Evolutionary conservation across 1,284 basidiomycete genomes (phyloP).

Genomic region (Leccinum solheimii): DNA sequence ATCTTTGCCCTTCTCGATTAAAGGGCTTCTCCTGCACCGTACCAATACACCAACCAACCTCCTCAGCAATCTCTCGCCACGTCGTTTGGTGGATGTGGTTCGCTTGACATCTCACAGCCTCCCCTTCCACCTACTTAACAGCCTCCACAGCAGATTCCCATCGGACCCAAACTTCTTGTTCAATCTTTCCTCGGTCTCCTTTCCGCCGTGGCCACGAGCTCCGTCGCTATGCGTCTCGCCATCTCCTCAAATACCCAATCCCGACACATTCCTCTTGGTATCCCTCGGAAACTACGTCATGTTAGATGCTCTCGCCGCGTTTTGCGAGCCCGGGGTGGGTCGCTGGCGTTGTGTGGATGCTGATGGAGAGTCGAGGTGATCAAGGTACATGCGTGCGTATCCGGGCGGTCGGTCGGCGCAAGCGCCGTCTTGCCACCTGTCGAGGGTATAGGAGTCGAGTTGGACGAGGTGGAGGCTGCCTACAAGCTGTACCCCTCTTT

Average conservation of each 20-base stretch:
- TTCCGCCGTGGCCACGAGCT: slow-evolving; percentile 77
- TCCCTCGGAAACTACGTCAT: slow-evolving; percentile 30
- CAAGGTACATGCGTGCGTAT: slow-evolving; percentile 55
- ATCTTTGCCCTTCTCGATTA: slow-evolving; percentile 56
- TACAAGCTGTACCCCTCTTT: slow-evolving; percentile 75
- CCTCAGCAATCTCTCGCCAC: slow-evolving; percentile 26
- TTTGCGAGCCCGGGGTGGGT: slow-evolving; percentile 76
- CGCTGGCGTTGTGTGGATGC: slow-evolving; percentile 76
- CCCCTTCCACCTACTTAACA: slow-evolving; percentile 22
- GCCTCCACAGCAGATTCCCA: slow-evolving; percentile 48
- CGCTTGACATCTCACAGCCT: slow-evolving; percentile 15
- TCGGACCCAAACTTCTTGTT: slow-evolving; percentile 71
- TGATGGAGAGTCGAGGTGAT: slow-evolving; percentile 87
- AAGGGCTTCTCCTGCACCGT: slow-evolving; percentile 43
- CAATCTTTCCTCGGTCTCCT: slow-evolving; percentile 83
- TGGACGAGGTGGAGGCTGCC: slow-evolving; percentile 84
- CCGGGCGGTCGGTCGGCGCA: slow-evolving; percentile 36
- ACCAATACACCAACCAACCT: slow-evolving; percentile 22
- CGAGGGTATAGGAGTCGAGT: slow-evolving; percentile 75
- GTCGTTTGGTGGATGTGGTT: slow-evolving; percentile 34
- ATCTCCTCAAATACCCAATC: slow-evolving; percentile 76
- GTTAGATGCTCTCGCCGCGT: slow-evolving; percentile 49
- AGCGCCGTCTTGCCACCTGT: slow-evolving; percentile 47
- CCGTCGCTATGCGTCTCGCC: slow-evolving; percentile 76
- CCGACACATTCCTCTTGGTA: slow-evolving; percentile 59